Percentiles rank a stretch among this genome's conserved stretches.
phyloP scores from a whole-genome alignment of 179 eudicot genomes.

The Silene vulgaris region DNA sequence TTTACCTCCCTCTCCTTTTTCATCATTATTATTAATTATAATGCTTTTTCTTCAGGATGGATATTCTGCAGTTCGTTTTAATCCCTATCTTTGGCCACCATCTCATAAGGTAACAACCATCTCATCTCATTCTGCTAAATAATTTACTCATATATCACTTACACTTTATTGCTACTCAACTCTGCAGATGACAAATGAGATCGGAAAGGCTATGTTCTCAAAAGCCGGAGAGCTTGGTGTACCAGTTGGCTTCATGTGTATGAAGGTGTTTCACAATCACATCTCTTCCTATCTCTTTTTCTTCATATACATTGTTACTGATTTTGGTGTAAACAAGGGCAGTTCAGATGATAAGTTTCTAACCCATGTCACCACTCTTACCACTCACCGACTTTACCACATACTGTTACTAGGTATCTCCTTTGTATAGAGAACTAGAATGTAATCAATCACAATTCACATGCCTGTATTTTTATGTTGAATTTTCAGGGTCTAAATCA shows the following conservation, averaged over 20 bases:
- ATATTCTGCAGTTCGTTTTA: slow-evolving; percentile 91
- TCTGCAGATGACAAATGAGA: slow-evolving; percentile 76
- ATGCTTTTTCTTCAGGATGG: slow-evolving; percentile 56
- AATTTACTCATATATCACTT: too few species aligned
- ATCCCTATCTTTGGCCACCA: slow-evolving; percentile 89
- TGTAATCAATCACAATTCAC: neutral
- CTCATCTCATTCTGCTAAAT: neutral
- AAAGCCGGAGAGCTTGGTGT: slow-evolving; percentile 84
- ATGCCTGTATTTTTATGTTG: slow-evolving; percentile 8
- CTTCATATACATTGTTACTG: neutral
- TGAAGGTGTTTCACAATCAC: slow-evolving; percentile 49
- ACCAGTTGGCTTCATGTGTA: slow-evolving; percentile 92
- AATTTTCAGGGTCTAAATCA: slow-evolving; percentile 65
- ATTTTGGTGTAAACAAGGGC: neutral
- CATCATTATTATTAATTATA: neutral
- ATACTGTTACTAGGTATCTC: neutral
- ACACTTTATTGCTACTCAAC: slow-evolving; percentile 4
- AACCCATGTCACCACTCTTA: too few species aligned
- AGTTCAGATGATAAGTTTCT: too few species aligned
- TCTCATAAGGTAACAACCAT: slow-evolving; percentile 51
- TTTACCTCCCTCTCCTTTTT: neutral
- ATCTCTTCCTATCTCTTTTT: neutral
- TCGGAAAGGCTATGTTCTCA: slow-evolving; percentile 71
- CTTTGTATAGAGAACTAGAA: neutral
- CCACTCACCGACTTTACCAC: too few species aligned